Conservation (phyloP, 2,329 filamentous ascomycete genomes). For the Parastagonospora avenae region DNA sequence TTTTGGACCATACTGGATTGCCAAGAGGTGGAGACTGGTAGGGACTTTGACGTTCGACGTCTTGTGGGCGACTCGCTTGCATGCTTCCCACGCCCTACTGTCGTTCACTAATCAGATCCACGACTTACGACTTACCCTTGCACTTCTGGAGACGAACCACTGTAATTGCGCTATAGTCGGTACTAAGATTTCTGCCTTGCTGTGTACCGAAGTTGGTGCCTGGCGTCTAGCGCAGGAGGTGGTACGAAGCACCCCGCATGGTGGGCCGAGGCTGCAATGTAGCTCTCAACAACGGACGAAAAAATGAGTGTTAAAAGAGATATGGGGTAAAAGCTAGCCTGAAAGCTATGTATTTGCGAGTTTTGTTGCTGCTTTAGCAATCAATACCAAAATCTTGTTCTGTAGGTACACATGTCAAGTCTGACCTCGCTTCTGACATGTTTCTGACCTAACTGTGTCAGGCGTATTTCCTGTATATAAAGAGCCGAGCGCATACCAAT, state of each 20-base stretch:
- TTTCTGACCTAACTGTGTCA: background rate
- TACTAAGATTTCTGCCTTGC: background rate
- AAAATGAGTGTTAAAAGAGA: background rate
- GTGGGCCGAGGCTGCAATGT: constrained; percentile 1
- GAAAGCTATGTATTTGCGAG: background rate
- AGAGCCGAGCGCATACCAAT: background rate
- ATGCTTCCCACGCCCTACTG: background rate
- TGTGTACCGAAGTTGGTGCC: background rate
- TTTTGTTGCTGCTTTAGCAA: background rate
- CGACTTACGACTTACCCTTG: no score
- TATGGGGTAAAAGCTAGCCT: background rate
- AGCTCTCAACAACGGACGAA: background rate
- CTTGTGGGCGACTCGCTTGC: background rate
- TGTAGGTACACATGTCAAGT: background rate
- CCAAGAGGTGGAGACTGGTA: background rate
- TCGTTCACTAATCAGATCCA: background rate
- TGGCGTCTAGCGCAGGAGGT: background rate
- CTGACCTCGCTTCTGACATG: background rate
- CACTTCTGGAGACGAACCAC: no score
- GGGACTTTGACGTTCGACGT: background rate
- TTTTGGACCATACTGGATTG: background rate
- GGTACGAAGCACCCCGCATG: background rate
- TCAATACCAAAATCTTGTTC: background rate
- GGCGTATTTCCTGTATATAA: no score
- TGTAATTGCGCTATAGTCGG: background rate